Percentiles rank a stretch among this genome's conserved stretches.
phyloP scores from a whole-genome alignment of 2,329 filamentous ascomycete species.

The Colletotrichum cuscutae region DNA sequence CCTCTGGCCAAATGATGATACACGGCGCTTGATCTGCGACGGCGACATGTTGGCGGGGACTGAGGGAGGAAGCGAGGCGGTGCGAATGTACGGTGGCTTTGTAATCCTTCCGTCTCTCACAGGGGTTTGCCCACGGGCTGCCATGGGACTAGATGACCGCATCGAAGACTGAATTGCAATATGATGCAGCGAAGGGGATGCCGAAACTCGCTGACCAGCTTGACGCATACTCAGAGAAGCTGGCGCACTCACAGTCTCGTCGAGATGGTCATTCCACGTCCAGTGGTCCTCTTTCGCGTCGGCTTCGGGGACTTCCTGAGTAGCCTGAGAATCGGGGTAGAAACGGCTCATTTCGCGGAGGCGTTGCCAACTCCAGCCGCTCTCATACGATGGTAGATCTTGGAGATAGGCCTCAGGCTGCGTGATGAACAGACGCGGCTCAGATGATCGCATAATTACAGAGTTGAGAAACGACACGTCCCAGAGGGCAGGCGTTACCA shows the following conservation, averaged over 20 bases:
- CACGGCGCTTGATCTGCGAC: constrained; percentile 53
- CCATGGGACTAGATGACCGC: constrained; percentile 46
- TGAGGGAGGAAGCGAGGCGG: constrained; percentile 61
- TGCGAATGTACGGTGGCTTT: constrained; percentile 61
- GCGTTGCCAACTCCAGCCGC: constrained; percentile 77
- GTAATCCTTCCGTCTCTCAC: constrained; percentile 53
- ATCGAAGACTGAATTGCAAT: constrained; percentile 50
- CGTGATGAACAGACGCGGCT: constrained; percentile 79
- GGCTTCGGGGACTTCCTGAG: constrained; percentile 64
- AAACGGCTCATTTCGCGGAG: constrained; percentile 71
- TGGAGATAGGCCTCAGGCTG: constrained; percentile 81
- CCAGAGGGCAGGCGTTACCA: constrained; percentile 79
- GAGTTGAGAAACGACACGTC: constrained; percentile 76
- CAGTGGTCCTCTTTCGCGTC: constrained; percentile 74
- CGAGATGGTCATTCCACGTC: constrained; percentile 73
- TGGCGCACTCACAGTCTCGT: constrained; percentile 62
- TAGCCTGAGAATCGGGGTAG: constrained; percentile 52
- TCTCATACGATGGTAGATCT: constrained; percentile 61
- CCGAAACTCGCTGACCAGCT: constrained; percentile 52
- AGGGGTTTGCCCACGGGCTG: constrained; percentile 53
- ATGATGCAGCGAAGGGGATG: constrained; percentile 54
- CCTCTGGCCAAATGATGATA: constrained; percentile 53
- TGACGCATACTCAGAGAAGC: constrained; percentile 55
- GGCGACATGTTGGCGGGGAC: constrained; percentile 52
- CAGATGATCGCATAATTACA: constrained; percentile 77